A percentile compares a stretch with the other conserved stretches of the same genome.
Evolutionary conservation across 345 rosid species (phyloP).

Genomic region (Tarenaya hassleriana): DNA sequence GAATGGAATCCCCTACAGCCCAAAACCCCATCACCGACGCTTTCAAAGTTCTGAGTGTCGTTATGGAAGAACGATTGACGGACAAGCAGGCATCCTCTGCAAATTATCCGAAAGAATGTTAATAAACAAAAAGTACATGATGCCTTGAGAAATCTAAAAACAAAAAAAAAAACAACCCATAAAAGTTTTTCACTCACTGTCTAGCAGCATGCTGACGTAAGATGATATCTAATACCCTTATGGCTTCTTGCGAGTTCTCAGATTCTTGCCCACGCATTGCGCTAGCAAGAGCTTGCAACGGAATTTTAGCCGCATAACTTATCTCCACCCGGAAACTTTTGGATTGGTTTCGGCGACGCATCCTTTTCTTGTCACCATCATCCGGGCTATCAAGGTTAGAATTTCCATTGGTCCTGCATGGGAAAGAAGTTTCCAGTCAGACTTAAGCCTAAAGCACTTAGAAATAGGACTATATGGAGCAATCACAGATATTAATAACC

Average conservation of each 20-base stretch:
- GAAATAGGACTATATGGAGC: neutral
- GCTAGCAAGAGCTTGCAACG: conserved; percentile 74
- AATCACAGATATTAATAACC: conserved; percentile 28
- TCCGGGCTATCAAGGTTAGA: conserved; percentile 44
- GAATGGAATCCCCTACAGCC: conserved; percentile 86
- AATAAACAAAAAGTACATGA: conserved; percentile 4
- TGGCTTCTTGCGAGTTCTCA: conserved; percentile 72
- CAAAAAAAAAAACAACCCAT: neutral
- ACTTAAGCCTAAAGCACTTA: conserved; percentile 3
- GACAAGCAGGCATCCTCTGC: conserved; percentile 53
- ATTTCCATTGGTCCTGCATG: conserved; percentile 49
- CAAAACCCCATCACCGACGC: conserved; percentile 73
- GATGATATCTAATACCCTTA: conserved; percentile 77
- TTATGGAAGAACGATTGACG: conserved; percentile 80
- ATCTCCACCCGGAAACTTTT: conserved; percentile 63
- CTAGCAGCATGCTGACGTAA: conserved; percentile 83
- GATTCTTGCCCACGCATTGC: conserved; percentile 79
- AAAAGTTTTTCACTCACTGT: conserved; percentile 47
- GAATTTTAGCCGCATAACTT: conserved; percentile 73
- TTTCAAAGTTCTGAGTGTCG: conserved; percentile 59
- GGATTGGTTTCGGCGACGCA: conserved; percentile 50
- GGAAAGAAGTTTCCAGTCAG: conserved; percentile 4
- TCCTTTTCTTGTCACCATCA: conserved; percentile 52
- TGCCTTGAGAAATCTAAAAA: neutral
- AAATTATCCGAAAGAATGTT: neutral